Percentiles rank a stretch among this genome's conserved stretches.
Conservation (phyloP, 768 basidiomycete species). For the Suillus subaureus region DNA sequence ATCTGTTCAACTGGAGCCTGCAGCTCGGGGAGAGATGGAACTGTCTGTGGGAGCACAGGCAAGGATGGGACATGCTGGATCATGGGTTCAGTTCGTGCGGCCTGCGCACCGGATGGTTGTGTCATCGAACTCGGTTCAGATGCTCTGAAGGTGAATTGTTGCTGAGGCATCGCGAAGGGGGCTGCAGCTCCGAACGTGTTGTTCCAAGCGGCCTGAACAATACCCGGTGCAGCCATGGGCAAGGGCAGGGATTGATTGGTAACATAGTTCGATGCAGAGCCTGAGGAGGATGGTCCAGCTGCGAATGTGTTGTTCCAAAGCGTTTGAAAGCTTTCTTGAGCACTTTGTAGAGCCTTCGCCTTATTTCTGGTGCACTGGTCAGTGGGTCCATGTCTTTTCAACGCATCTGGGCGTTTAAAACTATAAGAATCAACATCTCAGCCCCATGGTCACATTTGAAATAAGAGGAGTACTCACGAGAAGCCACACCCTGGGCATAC, state of each 20-base stretch:
- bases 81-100: background rate
- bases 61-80: background rate
- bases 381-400: background rate
- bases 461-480: background rate
- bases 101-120: background rate
- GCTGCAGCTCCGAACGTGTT: background rate
- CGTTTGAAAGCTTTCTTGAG: background rate
- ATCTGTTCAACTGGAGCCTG: background rate
- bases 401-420: background rate
- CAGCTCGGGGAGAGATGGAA: background rate
- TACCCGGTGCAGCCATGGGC: background rate
- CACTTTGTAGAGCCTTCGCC: background rate
- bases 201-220: background rate
- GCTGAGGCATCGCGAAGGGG: background rate
- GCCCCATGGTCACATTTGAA: background rate
- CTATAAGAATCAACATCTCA: background rate
- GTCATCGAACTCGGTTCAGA: background rate
- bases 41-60: too few relatives aligned
- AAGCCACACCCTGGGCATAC: background rate
- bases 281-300: background rate
- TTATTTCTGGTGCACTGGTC: background rate
- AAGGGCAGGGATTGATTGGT: background rate
- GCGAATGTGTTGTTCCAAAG: too few relatives aligned
- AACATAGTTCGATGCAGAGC: background rate
- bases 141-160: background rate